Percentiles rank a stretch among this genome's conserved stretches.
These are phyloP conservation scores for Oryza longistaminata DNA, from an alignment of 176 grass and related monocot genomes.

Conservation along the genomic window DNA sequence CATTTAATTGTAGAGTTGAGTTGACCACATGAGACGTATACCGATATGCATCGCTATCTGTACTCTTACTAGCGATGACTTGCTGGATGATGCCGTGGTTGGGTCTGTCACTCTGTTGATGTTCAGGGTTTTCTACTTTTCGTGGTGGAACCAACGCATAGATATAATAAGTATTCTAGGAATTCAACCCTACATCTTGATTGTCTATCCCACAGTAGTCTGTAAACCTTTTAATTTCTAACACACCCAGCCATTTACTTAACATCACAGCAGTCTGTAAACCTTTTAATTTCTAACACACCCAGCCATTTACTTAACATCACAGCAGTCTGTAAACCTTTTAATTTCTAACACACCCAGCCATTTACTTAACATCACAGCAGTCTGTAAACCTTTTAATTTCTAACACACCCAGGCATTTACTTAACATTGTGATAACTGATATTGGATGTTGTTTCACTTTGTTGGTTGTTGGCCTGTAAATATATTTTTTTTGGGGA, in stretches of 20 bases:
- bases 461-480: background rate
- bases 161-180: no score
- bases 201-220: background rate
- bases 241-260: no score
- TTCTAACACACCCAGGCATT: background rate
- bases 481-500: no score
- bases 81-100: background rate
- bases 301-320: no score
- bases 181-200: background rate
- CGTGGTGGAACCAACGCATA: background rate
- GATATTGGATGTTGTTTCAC: background rate
- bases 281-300: no score
- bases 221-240: no score
- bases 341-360: no score
- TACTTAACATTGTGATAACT: background rate
- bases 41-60: background rate
- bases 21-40: background rate
- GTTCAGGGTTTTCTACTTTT: background rate
- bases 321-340: no score
- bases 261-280: no score
- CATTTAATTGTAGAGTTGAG: background rate
- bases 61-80: background rate
- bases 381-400: no score
- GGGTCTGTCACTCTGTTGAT: background rate
- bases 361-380: no score